Evolutionary conservation across 1,139 yeast species (phyloP), one percentile per base, ranked within the genome.

Genomic region (Pichia sp.): DNA sequence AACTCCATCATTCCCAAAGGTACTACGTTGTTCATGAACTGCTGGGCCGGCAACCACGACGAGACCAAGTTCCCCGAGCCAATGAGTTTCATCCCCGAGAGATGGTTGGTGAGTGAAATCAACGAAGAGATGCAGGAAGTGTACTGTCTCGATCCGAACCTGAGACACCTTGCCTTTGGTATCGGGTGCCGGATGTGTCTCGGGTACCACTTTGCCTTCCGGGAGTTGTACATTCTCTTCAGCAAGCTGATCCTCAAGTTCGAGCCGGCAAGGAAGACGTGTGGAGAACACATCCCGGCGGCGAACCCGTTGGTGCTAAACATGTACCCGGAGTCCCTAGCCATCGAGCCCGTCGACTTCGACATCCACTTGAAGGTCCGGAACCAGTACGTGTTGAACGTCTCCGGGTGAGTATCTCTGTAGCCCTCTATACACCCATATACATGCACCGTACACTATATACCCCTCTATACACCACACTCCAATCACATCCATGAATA

Each of bases 21-120:
- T 1, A 79, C 90, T 0, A 70, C 73, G 0, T 57, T 85, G 41
- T 68, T 83, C 38, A 77, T 85, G 84, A 85, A 85, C 58, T 75
- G 87, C 1, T 82, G 73, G 67, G 81, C 85, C 1, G 91, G 85
- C 1, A 84, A 85, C 58, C 87, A 84, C 61, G 93, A 85, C 58
- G 63, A 67, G 0, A 47, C 48, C 2, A 63, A 63, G 12, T 85
- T 76, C 53, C 51, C 59, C n/a, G 59, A 74, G 27, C 87, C 93
- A 0, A 64, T 65, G 58, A 57, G 56, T 28, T 85, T 84, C 59
- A 55, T 65, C 9, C 93, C 93, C 0, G 75, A 71, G 32, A 62
- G 94, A 44, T 85, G 80, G 76, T 61, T 85, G 24, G 28, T 21
- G 5, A n/a, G 7, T 3, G 9, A 14, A 7, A 14, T 22, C 7